Evolutionary conservation across 257 asterid species (phyloP).

Genomic region (Solanum stenotomum): DNA sequence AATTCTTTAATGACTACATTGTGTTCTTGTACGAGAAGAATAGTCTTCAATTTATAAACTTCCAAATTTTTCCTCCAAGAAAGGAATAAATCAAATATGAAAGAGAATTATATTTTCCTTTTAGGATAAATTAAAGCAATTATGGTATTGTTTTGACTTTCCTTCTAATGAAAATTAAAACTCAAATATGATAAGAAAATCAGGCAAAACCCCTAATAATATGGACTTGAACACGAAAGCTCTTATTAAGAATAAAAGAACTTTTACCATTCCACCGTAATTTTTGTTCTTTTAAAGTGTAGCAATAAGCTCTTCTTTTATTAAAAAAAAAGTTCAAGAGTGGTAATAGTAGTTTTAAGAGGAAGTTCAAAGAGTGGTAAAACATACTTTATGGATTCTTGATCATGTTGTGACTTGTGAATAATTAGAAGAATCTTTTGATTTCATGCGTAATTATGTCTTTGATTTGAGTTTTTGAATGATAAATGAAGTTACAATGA

Average conservation of each 20-base stretch:
- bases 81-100: no score
- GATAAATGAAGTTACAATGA: background rate
- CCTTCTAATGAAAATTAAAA: no score
- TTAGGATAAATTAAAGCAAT: no score
- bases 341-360: background rate
- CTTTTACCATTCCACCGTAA: background rate
- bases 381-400: background rate
- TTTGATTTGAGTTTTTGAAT: constrained; percentile 1
- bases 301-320: background rate
- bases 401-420: background rate
- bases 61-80: no score
- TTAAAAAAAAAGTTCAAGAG: background rate
- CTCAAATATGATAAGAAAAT: no score
- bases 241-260: background rate
- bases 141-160: no score
- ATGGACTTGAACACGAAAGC: no score
- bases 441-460: constrained; percentile 1
- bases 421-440: background rate
- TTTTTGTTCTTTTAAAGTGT: background rate
- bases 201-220: no score
- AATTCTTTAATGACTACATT: no score
- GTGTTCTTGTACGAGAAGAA: no score
- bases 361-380: background rate
- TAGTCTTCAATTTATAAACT: no score
- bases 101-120: no score